Percentiles rank a stretch among this genome's conserved stretches.
phyloP scores from a whole-genome alignment of 257 asterid genomes.

The Solanum bukasovii region DNA sequence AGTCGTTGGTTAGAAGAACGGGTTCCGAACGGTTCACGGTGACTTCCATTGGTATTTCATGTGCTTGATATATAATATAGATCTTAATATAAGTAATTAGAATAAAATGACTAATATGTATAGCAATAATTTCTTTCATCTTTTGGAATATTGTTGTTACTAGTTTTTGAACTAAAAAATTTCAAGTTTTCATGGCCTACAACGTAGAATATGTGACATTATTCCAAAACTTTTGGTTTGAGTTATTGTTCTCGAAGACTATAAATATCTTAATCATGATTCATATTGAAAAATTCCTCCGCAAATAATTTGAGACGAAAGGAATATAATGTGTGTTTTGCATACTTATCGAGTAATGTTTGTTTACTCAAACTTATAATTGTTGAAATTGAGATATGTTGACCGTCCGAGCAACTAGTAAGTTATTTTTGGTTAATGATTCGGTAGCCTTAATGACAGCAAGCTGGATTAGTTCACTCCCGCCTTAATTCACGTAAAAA shows the following conservation, averaged over 20 bases:
- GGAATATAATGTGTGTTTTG: no score
- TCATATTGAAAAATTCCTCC: not conserved
- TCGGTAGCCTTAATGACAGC: not conserved
- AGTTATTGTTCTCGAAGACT: not conserved
- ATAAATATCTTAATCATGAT: not conserved
- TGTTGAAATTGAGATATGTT: no score
- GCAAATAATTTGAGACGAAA: not conserved
- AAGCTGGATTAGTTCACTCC: not conserved
- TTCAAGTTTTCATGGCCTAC: not conserved
- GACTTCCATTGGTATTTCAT: constrained; percentile 41
- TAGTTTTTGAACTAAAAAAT: not conserved
- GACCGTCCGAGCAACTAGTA: fast-evolving
- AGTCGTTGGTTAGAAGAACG: constrained; percentile 38
- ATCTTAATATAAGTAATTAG: not conserved
- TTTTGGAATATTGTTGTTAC: not conserved
- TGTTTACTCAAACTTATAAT: no score
- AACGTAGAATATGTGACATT: not conserved
- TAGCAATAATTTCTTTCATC: not conserved
- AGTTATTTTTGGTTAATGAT: not conserved
- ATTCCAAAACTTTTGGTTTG: not conserved
- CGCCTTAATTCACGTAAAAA: not conserved
- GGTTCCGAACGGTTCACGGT: constrained; percentile 43
- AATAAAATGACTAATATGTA: not conserved
- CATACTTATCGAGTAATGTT: no score
- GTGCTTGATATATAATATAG: constrained; percentile 15